phyloP scores from a whole-genome alignment of 768 basidiomycete genomes.

The Pleurotus giganteus region DNA sequence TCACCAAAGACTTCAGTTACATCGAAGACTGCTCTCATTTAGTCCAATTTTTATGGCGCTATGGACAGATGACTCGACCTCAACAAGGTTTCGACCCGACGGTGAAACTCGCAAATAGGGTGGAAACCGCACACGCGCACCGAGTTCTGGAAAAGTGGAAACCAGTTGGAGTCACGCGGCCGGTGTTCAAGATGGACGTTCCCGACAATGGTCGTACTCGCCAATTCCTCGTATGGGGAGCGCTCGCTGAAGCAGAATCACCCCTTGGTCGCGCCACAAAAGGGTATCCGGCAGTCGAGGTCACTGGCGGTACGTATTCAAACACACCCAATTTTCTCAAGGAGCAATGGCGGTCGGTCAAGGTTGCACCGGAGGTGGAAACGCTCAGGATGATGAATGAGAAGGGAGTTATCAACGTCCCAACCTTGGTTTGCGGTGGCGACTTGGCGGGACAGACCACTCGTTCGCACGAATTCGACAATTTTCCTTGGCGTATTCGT shows the following conservation, averaged over 20 bases:
- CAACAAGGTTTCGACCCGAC: not conserved
- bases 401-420: constrained; percentile 18
- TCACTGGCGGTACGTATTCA: not conserved
- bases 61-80: not conserved
- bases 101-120: not conserved
- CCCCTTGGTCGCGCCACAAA: constrained; percentile 17
- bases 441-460: constrained; percentile 20
- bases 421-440: constrained; percentile 23
- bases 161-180: not conserved
- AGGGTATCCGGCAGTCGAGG: constrained; percentile 16
- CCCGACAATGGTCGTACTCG: not conserved
- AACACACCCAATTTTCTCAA: constrained; percentile 22
- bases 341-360: constrained; percentile 22
- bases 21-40: not conserved
- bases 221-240: constrained; percentile 1
- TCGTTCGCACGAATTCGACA: not conserved
- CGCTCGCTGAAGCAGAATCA: constrained; percentile 8
- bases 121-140: not conserved
- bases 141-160: not conserved
- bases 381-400: constrained; percentile 13
- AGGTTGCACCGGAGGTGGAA: constrained; percentile 14
- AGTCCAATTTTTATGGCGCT: not conserved
- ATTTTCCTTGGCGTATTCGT: not conserved
- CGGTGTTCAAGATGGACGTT: constrained; percentile 1
- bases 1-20: constrained; percentile 25